Evolutionary conservation across 176 grass and related monocot genomes (phyloP).

Genomic region (Eleusine coracana): DNA sequence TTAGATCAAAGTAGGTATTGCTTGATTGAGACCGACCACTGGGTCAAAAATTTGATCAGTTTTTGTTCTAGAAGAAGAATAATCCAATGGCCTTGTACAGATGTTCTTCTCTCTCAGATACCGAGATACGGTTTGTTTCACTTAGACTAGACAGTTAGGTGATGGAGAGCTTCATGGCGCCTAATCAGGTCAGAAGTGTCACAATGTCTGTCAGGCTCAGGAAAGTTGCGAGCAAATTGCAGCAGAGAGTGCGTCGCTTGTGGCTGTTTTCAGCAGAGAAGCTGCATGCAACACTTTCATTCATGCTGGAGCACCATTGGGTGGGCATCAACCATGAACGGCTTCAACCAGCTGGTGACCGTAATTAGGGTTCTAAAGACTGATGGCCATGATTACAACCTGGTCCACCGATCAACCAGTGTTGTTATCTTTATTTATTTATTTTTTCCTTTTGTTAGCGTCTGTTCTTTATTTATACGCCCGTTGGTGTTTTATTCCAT

Average conservation of each 20-base stretch:
- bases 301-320: conserved; percentile 35
- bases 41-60: conserved; percentile 31
- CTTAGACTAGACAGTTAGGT: conserved; percentile 27
- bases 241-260: conserved; percentile 13
- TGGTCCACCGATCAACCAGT: conserved; percentile 22
- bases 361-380: conserved; percentile 30
- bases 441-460: neutral
- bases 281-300: conserved; percentile 3
- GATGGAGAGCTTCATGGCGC: conserved; percentile 37
- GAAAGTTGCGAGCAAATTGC: conserved; percentile 33
- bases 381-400: conserved; percentile 25
- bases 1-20: conserved; percentile 49
- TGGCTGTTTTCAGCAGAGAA: conserved; percentile 19
- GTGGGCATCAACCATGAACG: conserved; percentile 32
- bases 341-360: conserved; percentile 8
- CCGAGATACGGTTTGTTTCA: conserved; percentile 14
- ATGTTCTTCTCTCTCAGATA: conserved; percentile 20
- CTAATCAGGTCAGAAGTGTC: conserved; percentile 34
- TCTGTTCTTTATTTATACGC: neutral
- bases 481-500: conserved; percentile 18
- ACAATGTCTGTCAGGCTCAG: conserved; percentile 26
- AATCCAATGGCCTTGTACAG: conserved; percentile 47
- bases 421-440: neutral
- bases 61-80: conserved; percentile 46
- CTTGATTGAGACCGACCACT: conserved; percentile 36